Conservation (phyloP, 257 asterid genomes). For the Ligustrum vulgare region DNA sequence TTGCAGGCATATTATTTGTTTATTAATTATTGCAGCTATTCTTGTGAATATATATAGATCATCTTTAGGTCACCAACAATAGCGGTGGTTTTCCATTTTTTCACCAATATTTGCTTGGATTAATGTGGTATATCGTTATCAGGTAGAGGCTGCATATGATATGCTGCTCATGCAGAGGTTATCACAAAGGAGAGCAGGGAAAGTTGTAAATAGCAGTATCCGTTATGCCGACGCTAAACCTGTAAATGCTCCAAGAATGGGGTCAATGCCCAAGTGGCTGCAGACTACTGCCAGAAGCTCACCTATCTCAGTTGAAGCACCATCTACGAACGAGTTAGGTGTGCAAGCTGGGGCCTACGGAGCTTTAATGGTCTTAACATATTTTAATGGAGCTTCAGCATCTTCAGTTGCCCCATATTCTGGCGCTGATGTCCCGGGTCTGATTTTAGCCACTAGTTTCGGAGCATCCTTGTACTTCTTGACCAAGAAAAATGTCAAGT, state of each 20-base stretch:
- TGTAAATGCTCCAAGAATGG: conserved; percentile 52
- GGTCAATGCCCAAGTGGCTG: conserved; percentile 88
- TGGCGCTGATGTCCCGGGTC: conserved; percentile 93
- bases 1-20: background rate
- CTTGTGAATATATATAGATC: background rate
- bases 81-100: background rate
- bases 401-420: conserved; percentile 58
- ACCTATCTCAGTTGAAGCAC: conserved; percentile 72
- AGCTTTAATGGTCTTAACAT: conserved; percentile 85
- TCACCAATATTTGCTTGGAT: conserved; percentile 14
- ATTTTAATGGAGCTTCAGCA: conserved; percentile 78
- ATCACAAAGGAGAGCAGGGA: conserved; percentile 89
- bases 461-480: conserved; percentile 97
- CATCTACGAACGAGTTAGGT: conserved; percentile 80
- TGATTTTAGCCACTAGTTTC: conserved; percentile 86
- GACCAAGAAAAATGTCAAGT: conserved; percentile 87
- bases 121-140: conserved; percentile 27
- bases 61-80: background rate
- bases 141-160: conserved; percentile 99
- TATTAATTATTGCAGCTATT: conserved; percentile 3
- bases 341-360: conserved; percentile 96
- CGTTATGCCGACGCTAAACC: conserved; percentile 96
- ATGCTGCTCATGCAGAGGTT: conserved; percentile 95
- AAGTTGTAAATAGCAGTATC: conserved; percentile 69
- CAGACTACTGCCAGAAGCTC: conserved; percentile 58